Evolutionary conservation across 2,329 filamentous ascomycete species (phyloP).

Genomic region (Aspergillus piperis): DNA sequence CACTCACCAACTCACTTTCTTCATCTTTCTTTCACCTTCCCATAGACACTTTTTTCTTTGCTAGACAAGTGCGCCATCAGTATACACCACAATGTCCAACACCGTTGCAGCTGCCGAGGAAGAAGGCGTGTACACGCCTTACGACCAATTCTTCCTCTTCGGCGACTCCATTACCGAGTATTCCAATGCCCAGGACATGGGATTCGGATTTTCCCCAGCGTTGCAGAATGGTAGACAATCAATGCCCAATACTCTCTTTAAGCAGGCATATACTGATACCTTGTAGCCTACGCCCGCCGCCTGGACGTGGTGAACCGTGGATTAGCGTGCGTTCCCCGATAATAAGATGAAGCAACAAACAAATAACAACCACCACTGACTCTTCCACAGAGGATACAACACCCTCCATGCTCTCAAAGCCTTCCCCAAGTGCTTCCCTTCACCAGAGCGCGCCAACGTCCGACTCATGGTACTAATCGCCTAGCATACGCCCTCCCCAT

Average conservation of each 20-base stretch:
- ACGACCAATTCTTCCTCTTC: slow-evolving; percentile 78
- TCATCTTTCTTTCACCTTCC: neutral
- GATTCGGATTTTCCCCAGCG: slow-evolving; percentile 73
- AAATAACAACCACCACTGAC: slow-evolving; percentile 5
- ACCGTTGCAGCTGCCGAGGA: slow-evolving; percentile 8
- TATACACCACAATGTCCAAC: slow-evolving; percentile 12
- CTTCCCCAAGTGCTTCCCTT: slow-evolving; percentile 70
- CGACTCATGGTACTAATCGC: slow-evolving; percentile 41
- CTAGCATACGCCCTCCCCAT: neutral
- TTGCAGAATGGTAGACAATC: slow-evolving; percentile 65
- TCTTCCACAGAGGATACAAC: slow-evolving; percentile 68
- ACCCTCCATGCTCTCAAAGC: slow-evolving; percentile 71
- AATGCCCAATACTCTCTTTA: neutral
- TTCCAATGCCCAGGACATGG: slow-evolving; percentile 61
- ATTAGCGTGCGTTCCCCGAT: slow-evolving; percentile 55
- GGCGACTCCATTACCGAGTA: slow-evolving; percentile 86
- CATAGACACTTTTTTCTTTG: neutral
- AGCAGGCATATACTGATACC: slow-evolving; percentile 13
- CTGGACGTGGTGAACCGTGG: slow-evolving; percentile 89
- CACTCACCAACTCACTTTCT: neutral
- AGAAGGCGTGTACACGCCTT: slow-evolving; percentile 42
- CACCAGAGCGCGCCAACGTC: slow-evolving; percentile 56
- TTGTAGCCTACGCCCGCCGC: slow-evolving; percentile 69
- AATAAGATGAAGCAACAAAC: slow-evolving; percentile 1
- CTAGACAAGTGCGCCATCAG: neutral